phyloP scores from a whole-genome alignment of 495 filamentous ascomycete genomes.

The Talaromyces thailandensis region DNA sequence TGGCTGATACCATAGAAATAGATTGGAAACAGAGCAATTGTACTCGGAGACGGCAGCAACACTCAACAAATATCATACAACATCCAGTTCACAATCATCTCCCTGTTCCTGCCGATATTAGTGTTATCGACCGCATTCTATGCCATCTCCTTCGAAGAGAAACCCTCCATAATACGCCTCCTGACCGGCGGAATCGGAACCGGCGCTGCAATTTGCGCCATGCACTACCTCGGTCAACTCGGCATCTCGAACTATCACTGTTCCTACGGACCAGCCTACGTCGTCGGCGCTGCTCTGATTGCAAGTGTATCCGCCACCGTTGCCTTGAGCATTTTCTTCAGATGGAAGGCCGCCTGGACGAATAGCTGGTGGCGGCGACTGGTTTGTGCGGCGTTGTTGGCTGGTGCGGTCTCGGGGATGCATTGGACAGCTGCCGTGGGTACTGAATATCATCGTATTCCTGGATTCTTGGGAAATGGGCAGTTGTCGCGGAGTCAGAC shows the following conservation, averaged over 20 bases:
- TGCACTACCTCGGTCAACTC: constrained; percentile 84
- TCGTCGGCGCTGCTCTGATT: constrained; percentile 64
- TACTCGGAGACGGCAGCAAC: constrained; percentile 50
- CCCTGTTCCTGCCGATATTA: constrained; percentile 71
- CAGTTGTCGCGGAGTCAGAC: constrained; percentile 46
- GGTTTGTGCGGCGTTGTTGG: constrained; percentile 56
- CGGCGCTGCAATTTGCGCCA: constrained; percentile 69
- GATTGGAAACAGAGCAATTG: constrained; percentile 73
- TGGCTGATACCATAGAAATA: not conserved
- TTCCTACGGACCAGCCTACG: constrained; percentile 42
- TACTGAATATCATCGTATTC: constrained; percentile 49
- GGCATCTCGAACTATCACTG: constrained; percentile 72
- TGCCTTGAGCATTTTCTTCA: constrained; percentile 69
- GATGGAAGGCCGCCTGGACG: constrained; percentile 67
- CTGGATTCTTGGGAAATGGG: constrained; percentile 15
- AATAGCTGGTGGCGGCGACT: constrained; percentile 67
- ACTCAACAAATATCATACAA: constrained; percentile 67
- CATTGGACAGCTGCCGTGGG: constrained; percentile 77
- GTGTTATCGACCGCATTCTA: constrained; percentile 68
- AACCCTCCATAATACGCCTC: constrained; percentile 48
- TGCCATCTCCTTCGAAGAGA: constrained; percentile 47
- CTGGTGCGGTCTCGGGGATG: constrained; percentile 73
- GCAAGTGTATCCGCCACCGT: constrained; percentile 58
- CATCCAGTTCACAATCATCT: constrained; percentile 60
- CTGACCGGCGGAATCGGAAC: constrained; percentile 55